Evolutionary conservation across 129 eudicot species (phyloP), one percentile per base, ranked within the genome.

Genomic region (Glebionis coronaria): DNA sequence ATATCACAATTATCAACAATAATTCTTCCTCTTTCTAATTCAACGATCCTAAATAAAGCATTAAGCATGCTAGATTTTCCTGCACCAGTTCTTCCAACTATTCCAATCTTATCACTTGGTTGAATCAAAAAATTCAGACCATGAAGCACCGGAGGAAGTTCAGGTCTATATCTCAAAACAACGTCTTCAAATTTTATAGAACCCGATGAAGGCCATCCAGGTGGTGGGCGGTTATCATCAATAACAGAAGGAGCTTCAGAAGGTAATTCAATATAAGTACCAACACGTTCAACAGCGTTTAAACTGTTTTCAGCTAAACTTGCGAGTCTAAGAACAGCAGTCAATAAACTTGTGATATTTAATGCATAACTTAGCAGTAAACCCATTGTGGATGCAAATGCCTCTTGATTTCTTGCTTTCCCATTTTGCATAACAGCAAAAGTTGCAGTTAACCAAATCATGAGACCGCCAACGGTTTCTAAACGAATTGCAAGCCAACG

Each of bases 1-100:
- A 94, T 73, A 75, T 94, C 95, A 69, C 64, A 86, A 47, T 66
- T 78, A 85, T 94, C 97, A 18, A 94, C 73, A n/a, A 89, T 63
- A 69, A 94, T 86, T 73, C 83, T 86, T 45, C 99, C 99, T 57
- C 77, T 82, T 75, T 94, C 99, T 58, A 87, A 83, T 74, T 94
- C 99, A 42, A 94, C 99, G 9, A 94, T 89, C 31, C 97, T 81
- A 74, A 89, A 94, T 11, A 94, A 81, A 12, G 99, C 99, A 75
- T 94, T 94, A 4, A 94, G 88, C 99, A 89, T 94, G 77, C 99
- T 94, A 3, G 99, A 94, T 72, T 94, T 94, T 53, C 99, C 99
- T 20, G 99, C 99, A 1, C 99, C 99, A 16, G 99, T 94, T 73
- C 99, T 83, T 49, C 99, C 99, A 72, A 87, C 97, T 38, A 94